Percentiles rank a stretch among this genome's conserved stretches.
Evolutionary conservation across 257 asterid genomes (phyloP).

Genomic region (Nicotiana otophora): DNA sequence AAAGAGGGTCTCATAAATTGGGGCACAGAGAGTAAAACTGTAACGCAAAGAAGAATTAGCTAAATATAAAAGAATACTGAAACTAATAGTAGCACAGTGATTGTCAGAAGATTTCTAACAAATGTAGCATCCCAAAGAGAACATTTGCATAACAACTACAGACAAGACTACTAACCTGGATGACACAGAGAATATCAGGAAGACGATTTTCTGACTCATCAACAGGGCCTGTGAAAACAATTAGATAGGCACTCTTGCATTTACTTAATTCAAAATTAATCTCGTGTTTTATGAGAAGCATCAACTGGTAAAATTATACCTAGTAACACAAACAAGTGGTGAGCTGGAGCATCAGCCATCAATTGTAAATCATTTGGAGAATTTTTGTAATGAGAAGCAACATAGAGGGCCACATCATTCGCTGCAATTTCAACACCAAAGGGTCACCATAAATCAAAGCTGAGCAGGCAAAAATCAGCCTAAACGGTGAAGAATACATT

Average conservation of each 20-base stretch:
- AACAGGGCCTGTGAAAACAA: slow-evolving; percentile 65
- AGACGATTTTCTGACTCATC: slow-evolving; percentile 80
- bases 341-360: slow-evolving; percentile 99
- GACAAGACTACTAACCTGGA: slow-evolving; percentile 52
- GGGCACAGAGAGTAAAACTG: too few relatives aligned
- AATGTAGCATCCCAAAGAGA: not conserved
- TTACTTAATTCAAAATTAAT: not conserved
- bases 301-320: slow-evolving; percentile 34
- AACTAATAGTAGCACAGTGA: not conserved
- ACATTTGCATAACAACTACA: not conserved
- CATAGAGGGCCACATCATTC: slow-evolving; percentile 99
- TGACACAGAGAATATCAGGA: slow-evolving; percentile 89
- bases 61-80: not conserved
- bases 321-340: slow-evolving; percentile 94
- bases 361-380: slow-evolving; percentile 91
- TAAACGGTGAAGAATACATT: not conserved
- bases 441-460: not conserved
- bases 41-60: not conserved
- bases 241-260: not conserved
- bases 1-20: too few relatives aligned
- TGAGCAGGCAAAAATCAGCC: not conserved
- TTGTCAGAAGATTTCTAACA: not conserved
- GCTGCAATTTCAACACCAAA: slow-evolving; percentile 34
- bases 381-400: slow-evolving; percentile 96
- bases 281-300: not conserved